A percentile compares a stretch with the other conserved stretches of the same genome.
Conservation (phyloP, 768 basidiomycete species). For the Rhodotorula graminis region DNA sequence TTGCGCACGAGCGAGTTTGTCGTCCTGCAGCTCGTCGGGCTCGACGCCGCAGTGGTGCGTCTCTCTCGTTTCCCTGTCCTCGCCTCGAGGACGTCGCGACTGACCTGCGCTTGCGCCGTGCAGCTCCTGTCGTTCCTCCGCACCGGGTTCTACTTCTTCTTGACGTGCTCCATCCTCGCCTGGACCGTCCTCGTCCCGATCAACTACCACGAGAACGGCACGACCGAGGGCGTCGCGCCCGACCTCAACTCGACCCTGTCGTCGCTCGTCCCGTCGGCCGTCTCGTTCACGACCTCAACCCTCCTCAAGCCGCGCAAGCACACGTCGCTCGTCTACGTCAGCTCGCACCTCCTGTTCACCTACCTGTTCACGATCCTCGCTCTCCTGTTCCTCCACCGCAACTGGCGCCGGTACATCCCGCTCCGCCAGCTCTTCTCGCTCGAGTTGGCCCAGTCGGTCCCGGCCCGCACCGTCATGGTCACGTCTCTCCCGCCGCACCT, state of each 20-base stretch:
- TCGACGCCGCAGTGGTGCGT: conserved; percentile 92
- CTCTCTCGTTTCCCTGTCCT: neutral
- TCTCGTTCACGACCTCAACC: conserved; percentile 35
- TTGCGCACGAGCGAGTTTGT: conserved; percentile 84
- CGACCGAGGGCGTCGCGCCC: conserved; percentile 49
- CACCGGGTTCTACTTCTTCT: conserved; percentile 87
- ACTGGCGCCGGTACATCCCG: conserved; percentile 81
- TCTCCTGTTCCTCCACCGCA: conserved; percentile 78
- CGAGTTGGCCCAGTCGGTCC: conserved; percentile 89
- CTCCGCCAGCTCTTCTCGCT: conserved; percentile 89
- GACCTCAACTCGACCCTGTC: conserved; percentile 20
- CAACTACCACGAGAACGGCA: conserved; percentile 73
- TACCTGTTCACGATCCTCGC: conserved; percentile 86
- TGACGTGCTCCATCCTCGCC: conserved; percentile 75
- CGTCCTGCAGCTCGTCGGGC: conserved; percentile 88
- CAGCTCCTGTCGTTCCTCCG: conserved; percentile 93
- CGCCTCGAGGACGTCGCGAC: neutral
- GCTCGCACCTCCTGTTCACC: conserved; percentile 75
- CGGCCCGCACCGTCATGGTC: conserved; percentile 86
- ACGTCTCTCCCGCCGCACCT: conserved; percentile 78
- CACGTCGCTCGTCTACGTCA: conserved; percentile 59
- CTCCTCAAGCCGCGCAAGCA: conserved; percentile 53
- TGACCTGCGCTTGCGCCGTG: neutral
- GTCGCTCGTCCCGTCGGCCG: neutral
- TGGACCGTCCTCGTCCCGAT: conserved; percentile 84